Evolutionary conservation across 768 basidiomycete species (phyloP).

Genomic region (Podaxis mareebaensis): DNA sequence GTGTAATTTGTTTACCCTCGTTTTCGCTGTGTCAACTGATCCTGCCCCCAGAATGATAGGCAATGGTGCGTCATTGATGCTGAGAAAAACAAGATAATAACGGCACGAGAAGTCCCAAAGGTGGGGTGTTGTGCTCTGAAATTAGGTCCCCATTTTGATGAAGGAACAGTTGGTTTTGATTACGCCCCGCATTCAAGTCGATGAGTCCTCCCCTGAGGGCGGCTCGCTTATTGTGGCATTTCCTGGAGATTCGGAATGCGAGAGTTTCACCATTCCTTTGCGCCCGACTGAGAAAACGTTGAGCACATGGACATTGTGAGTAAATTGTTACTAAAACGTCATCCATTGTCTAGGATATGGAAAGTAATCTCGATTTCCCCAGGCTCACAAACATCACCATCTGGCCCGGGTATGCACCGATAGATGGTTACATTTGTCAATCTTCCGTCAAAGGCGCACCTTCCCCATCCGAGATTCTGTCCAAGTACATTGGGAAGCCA

Average conservation of each 20-base stretch:
- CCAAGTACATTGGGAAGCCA: slow-evolving; percentile 57
- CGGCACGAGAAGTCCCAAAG: slow-evolving; percentile 65
- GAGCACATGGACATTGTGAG: slow-evolving; percentile 59
- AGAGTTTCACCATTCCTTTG: slow-evolving; percentile 60
- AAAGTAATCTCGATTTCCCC: not conserved
- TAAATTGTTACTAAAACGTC: slow-evolving; percentile 1
- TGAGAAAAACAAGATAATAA: slow-evolving; percentile 53
- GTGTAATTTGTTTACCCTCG: not conserved
- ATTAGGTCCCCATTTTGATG: not conserved
- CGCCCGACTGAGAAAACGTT: slow-evolving; percentile 50
- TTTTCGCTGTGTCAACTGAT: slow-evolving; percentile 9
- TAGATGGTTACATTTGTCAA: slow-evolving; percentile 71
- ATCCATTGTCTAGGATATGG: not conserved
- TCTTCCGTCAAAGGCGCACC: slow-evolving; percentile 32
- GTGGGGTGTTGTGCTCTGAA: slow-evolving; percentile 31
- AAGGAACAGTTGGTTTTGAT: slow-evolving; percentile 64
- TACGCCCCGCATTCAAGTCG: slow-evolving; percentile 50
- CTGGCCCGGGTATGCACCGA: slow-evolving; percentile 38
- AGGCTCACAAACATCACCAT: slow-evolving; percentile 58
- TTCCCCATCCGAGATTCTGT: slow-evolving; percentile 56
- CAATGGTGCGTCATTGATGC: slow-evolving; percentile 70
- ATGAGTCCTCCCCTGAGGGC: slow-evolving; percentile 43
- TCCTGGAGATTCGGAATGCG: slow-evolving; percentile 58
- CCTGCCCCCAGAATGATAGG: slow-evolving; percentile 61
- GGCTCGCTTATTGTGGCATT: slow-evolving; percentile 58